Base-by-base conservation (phyloP, 2,329 filamentous ascomycete species). In the Monosporascus sp. region DNA sequence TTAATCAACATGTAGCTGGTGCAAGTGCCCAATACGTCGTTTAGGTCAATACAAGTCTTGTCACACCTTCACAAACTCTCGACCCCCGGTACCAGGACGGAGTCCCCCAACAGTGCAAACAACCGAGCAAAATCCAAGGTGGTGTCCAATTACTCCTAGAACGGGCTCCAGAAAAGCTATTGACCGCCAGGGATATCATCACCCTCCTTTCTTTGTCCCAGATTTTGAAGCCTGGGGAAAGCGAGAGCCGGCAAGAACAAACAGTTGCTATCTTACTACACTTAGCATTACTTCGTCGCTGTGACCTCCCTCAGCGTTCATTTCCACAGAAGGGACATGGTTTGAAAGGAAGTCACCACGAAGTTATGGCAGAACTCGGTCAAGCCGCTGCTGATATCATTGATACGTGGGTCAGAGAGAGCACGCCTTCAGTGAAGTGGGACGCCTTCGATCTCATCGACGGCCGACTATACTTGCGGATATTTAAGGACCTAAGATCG, bases 401-500 rank as follows among this genome's bases (percentile, higher is more conserved):
- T 3, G 41, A 54, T 17, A 41, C 20, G 3, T 45, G 39, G 8
- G n/a, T 49, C 38, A 15, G 11, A 31, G 55, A 41, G 25, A 56
- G 41, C 48, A n/a, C 25, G 43, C n/a, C 27, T 49, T 1, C 22
- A 17, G 20, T 55, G 1, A 41, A 52, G 15, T 68, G 63, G 65
- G 64, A 71, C 51, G 25, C 65, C 20, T 69, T 62, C 48, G 70
- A 72, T 37, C 56, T 71, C 3, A 44, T 71, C 3, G 70, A 72
- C 46, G 62, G 65, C 25, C 61, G 67, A 7, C 54, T 72, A 5
- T 62, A 69, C 44, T 38, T 60, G 18, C 52, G 51, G 1, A 38
- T 60, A 18, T 39, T 50, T 35, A 25, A n/a, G 6, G 35, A 48
- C 1, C 36, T 58, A 41, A 51, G 27, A 7, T 18, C 41, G 4